A percentile compares a stretch with the other conserved stretches of the same genome.
These are phyloP conservation scores for Ceratocystis ficicola DNA, from an alignment of 2,329 filamentous ascomycete species.

Conservation along the genomic window DNA sequence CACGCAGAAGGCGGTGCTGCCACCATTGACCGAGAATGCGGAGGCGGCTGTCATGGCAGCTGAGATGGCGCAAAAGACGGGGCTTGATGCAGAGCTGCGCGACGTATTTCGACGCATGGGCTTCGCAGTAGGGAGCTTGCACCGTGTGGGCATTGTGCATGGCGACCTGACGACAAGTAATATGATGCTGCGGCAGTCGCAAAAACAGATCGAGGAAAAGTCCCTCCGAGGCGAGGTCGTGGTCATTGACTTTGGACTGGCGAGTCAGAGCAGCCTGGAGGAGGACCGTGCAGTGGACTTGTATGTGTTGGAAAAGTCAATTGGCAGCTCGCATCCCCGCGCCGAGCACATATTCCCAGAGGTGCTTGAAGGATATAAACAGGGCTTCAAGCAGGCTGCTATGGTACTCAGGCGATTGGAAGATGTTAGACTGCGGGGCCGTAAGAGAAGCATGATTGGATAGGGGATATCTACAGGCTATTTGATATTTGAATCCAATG, in stretches of 20 bases:
- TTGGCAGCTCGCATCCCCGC: slow-evolving; percentile 84
- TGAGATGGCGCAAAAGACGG: slow-evolving; percentile 28
- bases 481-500: background rate
- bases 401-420: slow-evolving; percentile 70
- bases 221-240: slow-evolving; percentile 60
- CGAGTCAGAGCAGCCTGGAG: slow-evolving; percentile 65
- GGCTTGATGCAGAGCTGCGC: slow-evolving; percentile 41
- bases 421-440: slow-evolving; percentile 82
- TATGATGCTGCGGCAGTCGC: slow-evolving; percentile 58
- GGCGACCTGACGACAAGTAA: slow-evolving; percentile 97
- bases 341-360: slow-evolving; percentile 65
- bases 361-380: slow-evolving; percentile 61
- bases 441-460: slow-evolving; percentile 95
- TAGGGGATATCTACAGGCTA: slow-evolving; percentile 30
- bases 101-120: slow-evolving; percentile 61
- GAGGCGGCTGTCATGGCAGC: slow-evolving; percentile 1
- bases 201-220: slow-evolving; percentile 24
- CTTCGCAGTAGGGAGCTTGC: slow-evolving; percentile 58
- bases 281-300: slow-evolving; percentile 93
- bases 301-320: slow-evolving; percentile 89
- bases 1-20: slow-evolving; percentile 32
- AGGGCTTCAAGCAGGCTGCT: slow-evolving; percentile 61
- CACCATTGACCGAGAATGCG: slow-evolving; percentile 18
- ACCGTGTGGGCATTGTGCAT: slow-evolving; percentile 77
- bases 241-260: slow-evolving; percentile 89